Conservation (phyloP, 352 stramenopile species). For the Globisporangium solare region DNA sequence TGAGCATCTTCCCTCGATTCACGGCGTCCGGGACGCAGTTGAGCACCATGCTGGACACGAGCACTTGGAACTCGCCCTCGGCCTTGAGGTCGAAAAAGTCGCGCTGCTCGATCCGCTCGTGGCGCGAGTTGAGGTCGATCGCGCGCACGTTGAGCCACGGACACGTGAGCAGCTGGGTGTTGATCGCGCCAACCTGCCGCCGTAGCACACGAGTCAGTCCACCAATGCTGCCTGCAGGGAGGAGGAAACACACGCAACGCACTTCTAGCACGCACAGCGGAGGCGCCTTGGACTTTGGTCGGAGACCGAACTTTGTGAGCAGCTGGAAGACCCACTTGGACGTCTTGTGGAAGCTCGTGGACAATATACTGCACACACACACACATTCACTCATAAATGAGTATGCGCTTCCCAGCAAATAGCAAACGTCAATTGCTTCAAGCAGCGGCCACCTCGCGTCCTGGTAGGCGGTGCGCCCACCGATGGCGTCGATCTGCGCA, state of each 20-base stretch:
- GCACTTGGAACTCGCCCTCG: conserved; percentile 74
- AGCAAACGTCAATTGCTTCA: conserved; percentile 3
- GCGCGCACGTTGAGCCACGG: conserved; percentile 90
- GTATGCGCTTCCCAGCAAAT: neutral
- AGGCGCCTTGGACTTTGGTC: conserved; percentile 61
- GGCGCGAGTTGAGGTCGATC: conserved; percentile 93
- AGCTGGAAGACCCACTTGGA: conserved; percentile 94
- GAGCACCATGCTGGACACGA: conserved; percentile 95
- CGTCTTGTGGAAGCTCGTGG: conserved; percentile 92
- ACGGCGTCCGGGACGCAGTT: conserved; percentile 93
- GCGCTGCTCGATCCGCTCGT: conserved; percentile 87
- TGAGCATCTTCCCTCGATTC: conserved; percentile 75
- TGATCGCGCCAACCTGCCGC: conserved; percentile 93
- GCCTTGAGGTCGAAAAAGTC: conserved; percentile 89
- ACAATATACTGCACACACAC: conserved; percentile 73
- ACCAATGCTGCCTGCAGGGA: too few relatives aligned
- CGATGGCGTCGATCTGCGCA: conserved; percentile 78
- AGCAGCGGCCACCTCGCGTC: conserved; percentile 49
- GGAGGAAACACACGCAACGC: conserved; percentile 1
- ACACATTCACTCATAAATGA: neutral
- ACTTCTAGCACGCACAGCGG: conserved; percentile 63
- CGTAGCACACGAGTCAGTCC: conserved; percentile 12
- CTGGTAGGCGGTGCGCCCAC: conserved; percentile 92
- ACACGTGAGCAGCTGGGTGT: conserved; percentile 94
- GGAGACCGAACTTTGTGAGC: conserved; percentile 73